Evolutionary conservation across 1,139 yeast genomes (phyloP).

Genomic region (Petasospora fabianii): DNA sequence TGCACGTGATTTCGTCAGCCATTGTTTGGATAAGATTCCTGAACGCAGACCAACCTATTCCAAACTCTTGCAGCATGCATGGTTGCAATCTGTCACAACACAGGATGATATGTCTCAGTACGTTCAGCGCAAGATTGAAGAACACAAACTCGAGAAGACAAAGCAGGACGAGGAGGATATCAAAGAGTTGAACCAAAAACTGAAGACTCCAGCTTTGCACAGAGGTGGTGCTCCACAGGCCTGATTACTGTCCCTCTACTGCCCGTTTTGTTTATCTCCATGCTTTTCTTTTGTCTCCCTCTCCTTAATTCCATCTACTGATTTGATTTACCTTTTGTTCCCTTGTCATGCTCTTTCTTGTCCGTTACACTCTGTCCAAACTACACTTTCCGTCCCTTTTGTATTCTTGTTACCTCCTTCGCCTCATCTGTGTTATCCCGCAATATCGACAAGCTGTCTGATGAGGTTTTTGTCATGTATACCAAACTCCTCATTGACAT

Average conservation of each 20-base stretch:
- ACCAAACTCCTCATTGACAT: no score
- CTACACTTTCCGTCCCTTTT: no score
- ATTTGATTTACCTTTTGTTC: no score
- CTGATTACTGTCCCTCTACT: background rate
- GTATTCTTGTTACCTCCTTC: no score
- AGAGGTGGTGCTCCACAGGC: slow-evolving; percentile 26
- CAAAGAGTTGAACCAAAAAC: slow-evolving; percentile 24
- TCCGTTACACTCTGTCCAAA: no score
- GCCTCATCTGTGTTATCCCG: no score
- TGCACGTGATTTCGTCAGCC: slow-evolving; percentile 76
- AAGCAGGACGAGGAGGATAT: slow-evolving; percentile 25
- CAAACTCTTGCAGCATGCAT: slow-evolving; percentile 71
- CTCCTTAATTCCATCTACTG: no score
- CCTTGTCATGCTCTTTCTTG: no score
- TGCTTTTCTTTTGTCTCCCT: no score
- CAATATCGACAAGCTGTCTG: no score
- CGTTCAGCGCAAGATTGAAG: slow-evolving; percentile 34
- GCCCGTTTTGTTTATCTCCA: no score
- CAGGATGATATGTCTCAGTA: slow-evolving; percentile 35
- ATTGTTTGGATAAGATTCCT: slow-evolving; percentile 81
- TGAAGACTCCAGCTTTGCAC: slow-evolving; percentile 29
- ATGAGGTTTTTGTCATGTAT: no score
- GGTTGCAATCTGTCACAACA: slow-evolving; percentile 58
- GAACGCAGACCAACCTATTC: slow-evolving; percentile 79
- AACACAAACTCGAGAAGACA: slow-evolving; percentile 30